Percentiles rank a stretch among this genome's conserved stretches.
Conservation (phyloP, 163 green algal genomes). For the Prototheca wickerhamii region DNA sequence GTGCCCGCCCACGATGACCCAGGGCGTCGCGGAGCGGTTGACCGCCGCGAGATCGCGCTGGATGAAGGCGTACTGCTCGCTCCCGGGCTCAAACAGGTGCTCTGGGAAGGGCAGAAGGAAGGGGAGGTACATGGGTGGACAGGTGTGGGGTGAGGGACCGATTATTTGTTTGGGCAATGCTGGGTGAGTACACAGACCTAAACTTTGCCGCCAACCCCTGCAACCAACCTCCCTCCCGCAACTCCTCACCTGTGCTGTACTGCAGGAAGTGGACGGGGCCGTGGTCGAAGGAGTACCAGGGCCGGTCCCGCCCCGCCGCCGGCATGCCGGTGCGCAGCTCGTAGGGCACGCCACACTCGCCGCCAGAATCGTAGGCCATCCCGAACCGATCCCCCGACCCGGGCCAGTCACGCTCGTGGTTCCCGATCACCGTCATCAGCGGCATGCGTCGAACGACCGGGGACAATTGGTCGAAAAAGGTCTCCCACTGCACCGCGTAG, state of each 20-base stretch:
- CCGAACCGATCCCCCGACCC: conserved; percentile 18
- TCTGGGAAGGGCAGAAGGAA: conserved; percentile 25
- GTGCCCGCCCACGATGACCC: conserved; percentile 55
- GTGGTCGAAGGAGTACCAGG: conserved; percentile 55
- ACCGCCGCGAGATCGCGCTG: conserved; percentile 37
- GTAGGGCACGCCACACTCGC: conserved; percentile 25
- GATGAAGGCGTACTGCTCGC: conserved; percentile 45
- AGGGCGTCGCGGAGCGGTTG: conserved; percentile 54
- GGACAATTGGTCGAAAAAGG: conserved; percentile 63
- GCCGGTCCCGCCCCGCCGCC: conserved; percentile 5
- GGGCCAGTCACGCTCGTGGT: conserved; percentile 24
- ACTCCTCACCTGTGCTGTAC: conserved; percentile 42
- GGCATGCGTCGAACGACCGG: conserved; percentile 47
- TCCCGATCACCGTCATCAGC: conserved; percentile 65
- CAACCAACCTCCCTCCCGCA: neutral
- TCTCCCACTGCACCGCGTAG: conserved; percentile 62
- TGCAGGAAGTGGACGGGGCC: conserved; percentile 70
- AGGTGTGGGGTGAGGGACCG: neutral
- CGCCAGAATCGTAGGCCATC: conserved; percentile 1
- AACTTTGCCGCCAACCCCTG: too few relatives aligned
- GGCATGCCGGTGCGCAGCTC: conserved; percentile 24
- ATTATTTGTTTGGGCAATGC: too few relatives aligned
- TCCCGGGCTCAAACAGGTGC: conserved; percentile 57
- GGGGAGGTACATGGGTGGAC: neutral
- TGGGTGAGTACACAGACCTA: too few relatives aligned